A percentile compares a stretch with the other conserved stretches of the same genome.
phyloP scores from a whole-genome alignment of 306 rosid species.

The Lupinus albus region DNA sequence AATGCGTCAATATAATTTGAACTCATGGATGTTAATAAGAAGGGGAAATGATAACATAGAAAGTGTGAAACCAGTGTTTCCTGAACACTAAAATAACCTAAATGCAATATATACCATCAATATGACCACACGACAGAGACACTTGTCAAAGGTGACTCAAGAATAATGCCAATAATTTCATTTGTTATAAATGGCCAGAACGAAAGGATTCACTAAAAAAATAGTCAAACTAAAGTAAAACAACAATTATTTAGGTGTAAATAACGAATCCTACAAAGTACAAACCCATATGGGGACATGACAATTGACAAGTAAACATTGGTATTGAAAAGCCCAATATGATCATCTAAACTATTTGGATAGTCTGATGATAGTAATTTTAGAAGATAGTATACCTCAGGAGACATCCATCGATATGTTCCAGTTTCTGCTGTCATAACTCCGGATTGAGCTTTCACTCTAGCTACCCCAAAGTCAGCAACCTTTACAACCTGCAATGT shows the following conservation, averaged over 20 bases:
- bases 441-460: constrained; percentile 93
- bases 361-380: constrained; percentile 17
- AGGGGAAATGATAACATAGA: constrained; percentile 5
- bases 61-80: constrained; percentile 26
- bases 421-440: constrained; percentile 99
- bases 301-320: background rate
- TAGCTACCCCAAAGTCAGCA: constrained; percentile 98
- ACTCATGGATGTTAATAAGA: background rate
- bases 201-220: background rate
- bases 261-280: constrained; percentile 21
- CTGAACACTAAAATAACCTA: constrained; percentile 3
- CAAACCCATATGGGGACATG: background rate
- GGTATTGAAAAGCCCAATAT: constrained; percentile 31
- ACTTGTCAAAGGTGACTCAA: background rate
- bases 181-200: constrained; percentile 24
- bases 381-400: constrained; percentile 63
- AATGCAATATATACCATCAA: constrained; percentile 10
- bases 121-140: background rate
- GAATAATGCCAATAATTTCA: constrained; percentile 12
- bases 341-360: constrained; percentile 37
- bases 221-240: background rate
- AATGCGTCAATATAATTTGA: constrained; percentile 5
- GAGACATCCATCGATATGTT: constrained; percentile 99
- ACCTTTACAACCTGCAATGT: constrained; percentile 84
- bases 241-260: constrained; percentile 9